Percentiles rank a stretch among this genome's conserved stretches.
Evolutionary conservation across 805 yeast genomes (phyloP).

Genomic region (Kazachstania viticola): DNA sequence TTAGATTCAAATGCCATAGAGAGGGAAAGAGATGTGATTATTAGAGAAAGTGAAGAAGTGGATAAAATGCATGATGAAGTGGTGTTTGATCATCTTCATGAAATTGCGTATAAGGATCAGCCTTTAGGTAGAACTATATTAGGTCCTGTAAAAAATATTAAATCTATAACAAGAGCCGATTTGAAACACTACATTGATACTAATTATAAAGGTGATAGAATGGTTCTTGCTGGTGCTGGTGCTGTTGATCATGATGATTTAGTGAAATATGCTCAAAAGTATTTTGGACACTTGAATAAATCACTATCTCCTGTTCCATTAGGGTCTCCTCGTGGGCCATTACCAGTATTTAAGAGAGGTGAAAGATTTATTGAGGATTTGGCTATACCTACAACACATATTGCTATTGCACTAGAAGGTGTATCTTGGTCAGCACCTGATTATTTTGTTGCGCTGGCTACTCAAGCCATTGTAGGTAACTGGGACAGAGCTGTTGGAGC

Average conservation of each 20-base stretch:
- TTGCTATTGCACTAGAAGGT: conserved; percentile 94
- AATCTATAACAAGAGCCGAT: conserved; percentile 65
- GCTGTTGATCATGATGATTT: conserved; percentile 80
- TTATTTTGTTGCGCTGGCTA: conserved; percentile 87
- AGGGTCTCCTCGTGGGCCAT: conserved; percentile 50
- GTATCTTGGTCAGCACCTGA: conserved; percentile 95
- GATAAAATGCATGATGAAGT: conserved; percentile 98
- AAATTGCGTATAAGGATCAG: conserved; percentile 80
- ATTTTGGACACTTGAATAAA: conserved; percentile 56
- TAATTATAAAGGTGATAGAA: conserved; percentile 90
- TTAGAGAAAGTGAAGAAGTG: conserved; percentile 94
- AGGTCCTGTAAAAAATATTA: conserved; percentile 86
- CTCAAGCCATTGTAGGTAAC: conserved; percentile 92
- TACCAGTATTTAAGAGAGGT: conserved; percentile 75
- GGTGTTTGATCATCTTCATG: conserved; percentile 91
- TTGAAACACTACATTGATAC: conserved; percentile 66
- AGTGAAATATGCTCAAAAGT: conserved; percentile 61
- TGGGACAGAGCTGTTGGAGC: conserved; percentile 93
- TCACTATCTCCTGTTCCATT: conserved; percentile 49
- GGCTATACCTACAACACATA: conserved; percentile 76
- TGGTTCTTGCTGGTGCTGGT: conserved; percentile 97
- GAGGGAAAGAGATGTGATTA: conserved; percentile 90
- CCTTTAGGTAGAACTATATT: conserved; percentile 93
- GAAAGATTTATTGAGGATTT: conserved; percentile 78
- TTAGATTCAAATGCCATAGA: conserved; percentile 79